phyloP scores from a whole-genome alignment of 1,284 basidiomycete species.

The Cutaneotrichosporon arboriforme region DNA sequence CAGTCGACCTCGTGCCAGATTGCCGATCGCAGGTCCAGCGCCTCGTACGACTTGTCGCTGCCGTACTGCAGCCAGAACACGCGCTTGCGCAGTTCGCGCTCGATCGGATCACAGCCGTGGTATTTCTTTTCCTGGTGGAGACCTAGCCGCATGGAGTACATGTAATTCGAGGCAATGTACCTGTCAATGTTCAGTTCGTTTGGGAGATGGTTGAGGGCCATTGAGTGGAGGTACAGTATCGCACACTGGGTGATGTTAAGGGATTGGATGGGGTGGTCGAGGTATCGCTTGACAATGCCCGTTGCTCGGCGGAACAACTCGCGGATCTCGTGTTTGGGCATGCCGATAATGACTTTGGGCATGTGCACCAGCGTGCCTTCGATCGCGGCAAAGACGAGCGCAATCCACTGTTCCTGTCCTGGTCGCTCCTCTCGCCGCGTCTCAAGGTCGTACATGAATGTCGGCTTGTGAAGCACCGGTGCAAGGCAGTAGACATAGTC shows the following conservation, averaged over 20 bases:
- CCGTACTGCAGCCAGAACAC: constrained; percentile 81
- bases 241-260: constrained; percentile 19
- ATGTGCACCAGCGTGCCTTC: constrained; percentile 66
- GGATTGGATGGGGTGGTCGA: constrained; percentile 16
- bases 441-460: constrained; percentile 77
- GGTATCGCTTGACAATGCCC: constrained; percentile 11
- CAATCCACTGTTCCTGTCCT: constrained; percentile 62
- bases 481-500: constrained; percentile 80
- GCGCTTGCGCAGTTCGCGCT: constrained; percentile 71
- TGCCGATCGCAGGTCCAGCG: constrained; percentile 66
- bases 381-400: constrained; percentile 75
- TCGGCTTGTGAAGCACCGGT: constrained; percentile 57
- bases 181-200: constrained; percentile 1
- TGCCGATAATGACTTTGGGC: constrained; percentile 31
- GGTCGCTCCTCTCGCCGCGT: constrained; percentile 72
- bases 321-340: constrained; percentile 33
- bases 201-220: constrained; percentile 9
- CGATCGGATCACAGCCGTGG: constrained; percentile 55
- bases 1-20: constrained; percentile 79
- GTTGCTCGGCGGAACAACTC: constrained; percentile 24
- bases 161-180: constrained; percentile 12
- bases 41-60: constrained; percentile 82
- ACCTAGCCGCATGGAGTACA: constrained; percentile 52
- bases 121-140: constrained; percentile 64
- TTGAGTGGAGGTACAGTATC: constrained; percentile 22